These are phyloP conservation scores for Xanthoconium purpureum DNA, from an alignment of 768 basidiomycete genomes.

Conservation along the genomic window DNA sequence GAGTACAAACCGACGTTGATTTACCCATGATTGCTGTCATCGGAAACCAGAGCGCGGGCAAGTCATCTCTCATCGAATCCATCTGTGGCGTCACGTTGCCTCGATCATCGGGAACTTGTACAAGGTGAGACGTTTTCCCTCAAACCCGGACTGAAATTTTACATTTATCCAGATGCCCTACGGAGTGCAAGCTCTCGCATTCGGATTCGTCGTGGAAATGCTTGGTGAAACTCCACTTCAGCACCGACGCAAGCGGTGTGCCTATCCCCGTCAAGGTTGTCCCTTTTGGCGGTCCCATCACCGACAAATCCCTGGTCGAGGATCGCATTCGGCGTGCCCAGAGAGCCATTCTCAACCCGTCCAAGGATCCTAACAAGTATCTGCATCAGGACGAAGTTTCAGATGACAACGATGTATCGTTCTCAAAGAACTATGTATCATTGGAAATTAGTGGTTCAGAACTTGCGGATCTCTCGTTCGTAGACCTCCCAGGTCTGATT, in stretches of 20 bases:
- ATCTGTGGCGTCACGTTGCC: constrained; percentile 73
- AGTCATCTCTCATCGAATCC: constrained; percentile 74
- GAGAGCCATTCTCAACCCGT: constrained; percentile 62
- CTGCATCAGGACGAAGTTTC: constrained; percentile 8
- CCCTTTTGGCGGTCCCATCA: constrained; percentile 48
- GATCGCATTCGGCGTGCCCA: constrained; percentile 67
- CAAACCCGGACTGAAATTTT: background rate
- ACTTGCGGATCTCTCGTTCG: constrained; percentile 62
- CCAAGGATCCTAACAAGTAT: constrained; percentile 13
- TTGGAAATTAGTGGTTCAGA: constrained; percentile 57
- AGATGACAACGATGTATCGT: constrained; percentile 31
- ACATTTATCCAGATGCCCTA: constrained; percentile 45
- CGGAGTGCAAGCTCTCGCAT: constrained; percentile 51
- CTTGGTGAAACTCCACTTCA: constrained; percentile 45
- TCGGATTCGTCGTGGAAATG: constrained; percentile 48
- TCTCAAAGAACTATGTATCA: constrained; percentile 57
- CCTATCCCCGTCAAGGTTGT: constrained; percentile 38
- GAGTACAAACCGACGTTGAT: constrained; percentile 68
- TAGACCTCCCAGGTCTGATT: constrained; percentile 64
- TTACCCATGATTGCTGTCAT: constrained; percentile 72
- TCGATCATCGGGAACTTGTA: constrained; percentile 72
- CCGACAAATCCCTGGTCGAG: constrained; percentile 52
- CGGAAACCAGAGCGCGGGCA: constrained; percentile 71
- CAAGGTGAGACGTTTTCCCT: constrained; percentile 42
- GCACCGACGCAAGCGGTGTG: constrained; percentile 37